Percentiles rank a stretch among this genome's conserved stretches.
phyloP scores from a whole-genome alignment of 306 rosid species.

The Delonix regia region DNA sequence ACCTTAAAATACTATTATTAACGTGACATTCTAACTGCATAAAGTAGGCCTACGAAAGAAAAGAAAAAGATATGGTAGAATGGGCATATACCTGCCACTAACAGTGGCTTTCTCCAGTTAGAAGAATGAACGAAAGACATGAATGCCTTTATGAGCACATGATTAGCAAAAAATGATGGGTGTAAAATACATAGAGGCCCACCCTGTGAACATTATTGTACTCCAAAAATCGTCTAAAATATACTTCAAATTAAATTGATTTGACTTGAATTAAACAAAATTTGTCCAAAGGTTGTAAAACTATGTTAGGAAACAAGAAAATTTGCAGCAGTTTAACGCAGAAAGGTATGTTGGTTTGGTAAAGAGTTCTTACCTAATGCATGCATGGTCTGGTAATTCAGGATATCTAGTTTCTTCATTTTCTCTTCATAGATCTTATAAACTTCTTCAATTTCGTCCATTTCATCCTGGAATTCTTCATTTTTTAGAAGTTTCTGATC shows the following conservation, averaged over 20 bases:
- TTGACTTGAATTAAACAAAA: not conserved
- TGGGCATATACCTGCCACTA: conserved; percentile 32
- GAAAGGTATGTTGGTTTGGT: conserved; percentile 14
- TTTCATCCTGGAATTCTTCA: conserved; percentile 59
- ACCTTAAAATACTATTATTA: not conserved
- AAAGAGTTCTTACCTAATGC: conserved; percentile 72
- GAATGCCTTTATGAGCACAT: conserved; percentile 32
- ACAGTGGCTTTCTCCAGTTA: conserved; percentile 15
- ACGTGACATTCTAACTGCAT: conserved; percentile 4
- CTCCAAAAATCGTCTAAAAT: not conserved
- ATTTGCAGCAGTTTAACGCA: not conserved
- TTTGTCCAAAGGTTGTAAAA: not conserved
- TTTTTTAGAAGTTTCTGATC: conserved; percentile 54
- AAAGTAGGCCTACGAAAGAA: conserved; percentile 35
- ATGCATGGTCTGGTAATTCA: conserved; percentile 90
- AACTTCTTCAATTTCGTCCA: conserved; percentile 66
- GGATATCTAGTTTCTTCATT: conserved; percentile 78
- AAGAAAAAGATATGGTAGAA: conserved; percentile 29
- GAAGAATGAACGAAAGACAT: conserved; percentile 25
- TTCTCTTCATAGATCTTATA: conserved; percentile 67
- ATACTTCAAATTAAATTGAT: not conserved
- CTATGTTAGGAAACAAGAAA: not conserved
- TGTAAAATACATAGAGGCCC: conserved; percentile 41
- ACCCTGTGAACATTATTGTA: conserved; percentile 9
- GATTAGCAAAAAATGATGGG: conserved; percentile 36